Base-by-base conservation (phyloP, 2,329 filamentous ascomycete genomes). In the Penicillium vulpinum region DNA sequence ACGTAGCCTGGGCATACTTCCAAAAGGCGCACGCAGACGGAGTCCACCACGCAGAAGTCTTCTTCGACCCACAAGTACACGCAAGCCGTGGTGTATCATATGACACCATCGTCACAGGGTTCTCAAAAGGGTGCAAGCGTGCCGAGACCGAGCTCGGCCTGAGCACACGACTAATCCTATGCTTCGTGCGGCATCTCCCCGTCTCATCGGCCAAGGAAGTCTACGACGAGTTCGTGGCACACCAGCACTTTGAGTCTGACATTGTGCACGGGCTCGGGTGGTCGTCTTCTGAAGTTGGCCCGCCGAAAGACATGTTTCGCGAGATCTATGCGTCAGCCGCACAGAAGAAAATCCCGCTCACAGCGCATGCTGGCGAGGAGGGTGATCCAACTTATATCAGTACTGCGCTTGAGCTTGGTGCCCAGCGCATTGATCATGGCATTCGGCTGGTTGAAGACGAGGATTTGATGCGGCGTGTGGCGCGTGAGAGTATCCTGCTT, bases 21-120 rank as follows among this genome's bases (percentile, higher is more conserved):
- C 68, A 78, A 31, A 83, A 81, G 56, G 89, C 88, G 2, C 80
- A 84, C 31, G 75, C 75, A 2, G 85, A 91, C 60, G 84, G 85
- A 36, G 85, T 92, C 2, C 80, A 83, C 47, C 89, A 92, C 68
- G 87, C 87, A 15, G 89, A 92, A 72, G 81, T 91, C 62, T 92
- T 91, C 77, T 92, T 92, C 75, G 90, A 92, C 70, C 89, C 89
- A 2, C 89, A 92, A 73, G 88, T 87, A 1, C 90, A 92, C 72
- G 82, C 85, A 5, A 76, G 75, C 13, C 82, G 88, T 18, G 86
- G 86, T 5, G 75, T 92, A 4, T 63, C 79, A 8, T 88, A 90
- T 68, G 76, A 81, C 16, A 87, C 83, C 2, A 81, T 92, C 22
- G 80, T 91, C 4, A 69, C 73, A 3, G 90, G 89, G 3, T 85